These are phyloP conservation scores for Trichophyton verrucosum DNA, from an alignment of 2,329 filamentous ascomycete genomes.

Conservation along the genomic window DNA sequence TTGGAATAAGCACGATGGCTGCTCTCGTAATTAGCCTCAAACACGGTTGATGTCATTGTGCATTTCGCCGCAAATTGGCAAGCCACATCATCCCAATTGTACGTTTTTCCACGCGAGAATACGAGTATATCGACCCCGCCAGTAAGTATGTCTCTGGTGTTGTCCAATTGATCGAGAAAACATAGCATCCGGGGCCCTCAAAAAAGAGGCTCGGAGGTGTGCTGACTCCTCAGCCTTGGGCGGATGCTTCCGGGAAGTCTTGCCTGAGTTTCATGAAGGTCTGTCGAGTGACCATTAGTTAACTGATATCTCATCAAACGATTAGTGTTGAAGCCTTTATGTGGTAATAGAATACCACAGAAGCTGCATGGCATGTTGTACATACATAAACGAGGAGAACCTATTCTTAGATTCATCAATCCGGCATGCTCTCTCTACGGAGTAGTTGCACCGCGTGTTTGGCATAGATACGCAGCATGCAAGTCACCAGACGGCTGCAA, in stretches of 20 bases:
- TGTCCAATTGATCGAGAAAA: background rate
- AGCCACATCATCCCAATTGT: slow-evolving; percentile 2
- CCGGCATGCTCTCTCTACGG: background rate
- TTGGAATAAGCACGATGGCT: background rate
- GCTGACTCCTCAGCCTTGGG: background rate
- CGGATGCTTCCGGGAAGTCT: background rate
- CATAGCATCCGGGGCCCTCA: background rate
- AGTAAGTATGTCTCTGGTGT: background rate
- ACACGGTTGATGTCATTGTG: background rate
- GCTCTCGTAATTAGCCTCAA: background rate
- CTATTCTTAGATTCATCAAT: background rate
- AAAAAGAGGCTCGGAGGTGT: background rate
- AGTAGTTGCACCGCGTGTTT: background rate
- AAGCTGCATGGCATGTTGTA: background rate
- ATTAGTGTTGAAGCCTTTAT: background rate
- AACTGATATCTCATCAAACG: background rate
- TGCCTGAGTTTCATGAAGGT: background rate
- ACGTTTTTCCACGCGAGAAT: slow-evolving; percentile 3
- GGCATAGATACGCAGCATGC: background rate
- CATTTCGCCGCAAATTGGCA: slow-evolving; percentile 1
- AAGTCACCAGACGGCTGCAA: background rate
- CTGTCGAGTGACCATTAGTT: background rate
- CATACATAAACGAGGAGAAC: background rate
- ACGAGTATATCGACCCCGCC: background rate
- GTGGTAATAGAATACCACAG: background rate